These are phyloP conservation scores for Nicotiana attenuata DNA, from an alignment of 257 asterid species.

Conservation along the genomic window DNA sequence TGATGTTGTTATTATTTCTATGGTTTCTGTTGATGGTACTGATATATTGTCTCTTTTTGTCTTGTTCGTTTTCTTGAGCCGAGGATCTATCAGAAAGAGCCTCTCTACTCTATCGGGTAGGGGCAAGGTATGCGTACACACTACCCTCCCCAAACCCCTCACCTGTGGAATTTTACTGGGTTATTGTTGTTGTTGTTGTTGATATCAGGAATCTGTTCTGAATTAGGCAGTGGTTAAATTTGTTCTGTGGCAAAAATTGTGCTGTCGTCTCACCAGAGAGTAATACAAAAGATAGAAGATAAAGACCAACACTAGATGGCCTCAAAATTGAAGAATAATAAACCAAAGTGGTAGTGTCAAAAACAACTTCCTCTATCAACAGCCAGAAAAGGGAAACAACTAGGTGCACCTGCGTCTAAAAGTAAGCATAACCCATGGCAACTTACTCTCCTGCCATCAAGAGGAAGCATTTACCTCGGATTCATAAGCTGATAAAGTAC, in stretches of 20 bases:
- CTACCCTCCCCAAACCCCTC: too few species aligned
- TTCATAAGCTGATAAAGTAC: slow-evolving; percentile 75
- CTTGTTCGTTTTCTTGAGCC: too few species aligned
- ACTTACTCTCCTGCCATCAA: slow-evolving; percentile 5
- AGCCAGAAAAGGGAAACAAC: background rate
- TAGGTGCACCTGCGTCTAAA: background rate
- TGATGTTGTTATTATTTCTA: too few species aligned
- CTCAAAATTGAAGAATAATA: background rate
- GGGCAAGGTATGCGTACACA: too few species aligned
- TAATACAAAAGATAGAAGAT: background rate
- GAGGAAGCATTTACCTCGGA: slow-evolving; percentile 56
- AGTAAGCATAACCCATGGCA: background rate
- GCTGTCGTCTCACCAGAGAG: background rate
- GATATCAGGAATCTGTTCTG: background rate
- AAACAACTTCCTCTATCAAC: background rate
- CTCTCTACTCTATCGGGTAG: too few species aligned
- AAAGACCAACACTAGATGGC: background rate
- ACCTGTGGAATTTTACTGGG: too few species aligned
- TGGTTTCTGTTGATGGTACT: too few species aligned
- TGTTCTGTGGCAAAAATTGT: background rate
- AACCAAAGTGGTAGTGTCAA: background rate
- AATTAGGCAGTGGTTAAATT: background rate
- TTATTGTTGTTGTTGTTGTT: too few species aligned
- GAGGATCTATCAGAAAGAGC: too few species aligned
- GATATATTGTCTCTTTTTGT: too few species aligned